Evolutionary conservation across 176 grass and related monocot species (phyloP).

Genomic region (Olyra latifolia): DNA sequence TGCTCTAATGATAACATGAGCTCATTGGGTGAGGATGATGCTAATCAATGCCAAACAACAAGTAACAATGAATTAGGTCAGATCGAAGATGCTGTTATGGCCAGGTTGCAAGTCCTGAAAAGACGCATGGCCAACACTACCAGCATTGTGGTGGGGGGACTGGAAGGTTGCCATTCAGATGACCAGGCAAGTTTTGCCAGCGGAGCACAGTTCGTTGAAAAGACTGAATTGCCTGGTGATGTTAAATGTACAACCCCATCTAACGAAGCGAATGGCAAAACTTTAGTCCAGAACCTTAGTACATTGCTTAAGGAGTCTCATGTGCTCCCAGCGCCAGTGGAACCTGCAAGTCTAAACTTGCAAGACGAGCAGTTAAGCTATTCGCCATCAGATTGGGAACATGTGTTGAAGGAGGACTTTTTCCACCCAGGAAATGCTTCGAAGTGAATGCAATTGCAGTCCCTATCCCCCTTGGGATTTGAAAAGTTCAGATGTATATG

Average conservation of each 20-base stretch:
- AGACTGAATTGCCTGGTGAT: background rate
- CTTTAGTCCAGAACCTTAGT: background rate
- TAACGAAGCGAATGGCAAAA: constrained; percentile 20
- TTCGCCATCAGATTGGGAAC: constrained; percentile 45
- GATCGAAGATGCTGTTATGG: constrained; percentile 42
- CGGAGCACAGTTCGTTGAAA: background rate
- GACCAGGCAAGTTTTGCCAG: background rate
- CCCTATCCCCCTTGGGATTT: background rate
- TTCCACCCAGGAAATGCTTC: constrained; percentile 24
- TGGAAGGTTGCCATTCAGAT: background rate
- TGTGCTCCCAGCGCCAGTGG: background rate
- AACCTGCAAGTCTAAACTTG: background rate
- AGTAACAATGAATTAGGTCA: constrained; percentile 8
- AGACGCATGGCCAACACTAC: constrained; percentile 23
- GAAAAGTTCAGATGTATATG: background rate
- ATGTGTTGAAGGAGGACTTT: constrained; percentile 54
- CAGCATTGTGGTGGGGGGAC: background rate
- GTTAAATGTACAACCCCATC: background rate
- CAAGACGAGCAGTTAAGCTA: background rate
- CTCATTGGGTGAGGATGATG: background rate
- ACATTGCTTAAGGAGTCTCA: background rate
- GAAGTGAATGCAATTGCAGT: constrained; percentile 5
- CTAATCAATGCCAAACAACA: constrained; percentile 4
- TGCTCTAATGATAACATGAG: background rate
- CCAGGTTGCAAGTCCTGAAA: constrained; percentile 40